Percentiles rank a stretch among this genome's conserved stretches.
Evolutionary conservation across 192 early-diverging fungal genomes (phyloP).

Genomic region (Entomortierella chlamydospora): DNA sequence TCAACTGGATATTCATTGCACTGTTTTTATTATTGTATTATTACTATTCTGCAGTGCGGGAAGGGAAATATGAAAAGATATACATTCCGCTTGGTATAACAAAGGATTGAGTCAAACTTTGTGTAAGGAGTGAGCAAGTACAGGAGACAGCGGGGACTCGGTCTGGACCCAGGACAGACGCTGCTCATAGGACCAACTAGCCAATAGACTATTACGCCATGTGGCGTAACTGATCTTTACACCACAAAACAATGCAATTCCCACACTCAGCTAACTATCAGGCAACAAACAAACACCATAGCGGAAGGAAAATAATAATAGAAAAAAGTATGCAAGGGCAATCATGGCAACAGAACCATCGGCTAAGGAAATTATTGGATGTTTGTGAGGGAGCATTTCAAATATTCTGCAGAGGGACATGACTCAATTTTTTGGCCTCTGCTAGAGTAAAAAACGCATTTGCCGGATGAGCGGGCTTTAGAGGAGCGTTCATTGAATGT

Average conservation of each 20-base stretch:
- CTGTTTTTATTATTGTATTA: not conserved
- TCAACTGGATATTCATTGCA: not conserved
- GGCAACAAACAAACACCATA: conserved; percentile 15
- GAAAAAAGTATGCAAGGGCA: not conserved
- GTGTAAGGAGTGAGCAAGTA: not conserved
- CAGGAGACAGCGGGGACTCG: conserved; percentile 1
- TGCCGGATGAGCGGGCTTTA: conserved; percentile 66
- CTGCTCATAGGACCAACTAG: not conserved
- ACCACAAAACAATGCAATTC: not conserved
- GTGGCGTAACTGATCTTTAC: not conserved
- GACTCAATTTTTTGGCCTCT: conserved; percentile 56
- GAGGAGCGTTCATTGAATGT: conserved; percentile 88
- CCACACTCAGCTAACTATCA: not conserved
- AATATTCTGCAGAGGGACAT: conserved; percentile 51
- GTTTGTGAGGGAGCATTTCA: conserved; percentile 51
- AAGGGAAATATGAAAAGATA: not conserved
- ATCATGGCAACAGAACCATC: not conserved
- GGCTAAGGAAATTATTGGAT: conserved; percentile 20
- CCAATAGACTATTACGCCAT: conserved; percentile 8
- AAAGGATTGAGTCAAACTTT: not conserved
- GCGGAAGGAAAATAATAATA: conserved; percentile 1
- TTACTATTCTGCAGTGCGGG: not conserved
- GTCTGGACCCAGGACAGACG: not conserved
- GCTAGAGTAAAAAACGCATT: conserved; percentile 73
- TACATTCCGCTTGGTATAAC: conserved; percentile 24